phyloP scores from a whole-genome alignment of 2,329 filamentous ascomycete species.

The Ceratocystis ficicola region DNA sequence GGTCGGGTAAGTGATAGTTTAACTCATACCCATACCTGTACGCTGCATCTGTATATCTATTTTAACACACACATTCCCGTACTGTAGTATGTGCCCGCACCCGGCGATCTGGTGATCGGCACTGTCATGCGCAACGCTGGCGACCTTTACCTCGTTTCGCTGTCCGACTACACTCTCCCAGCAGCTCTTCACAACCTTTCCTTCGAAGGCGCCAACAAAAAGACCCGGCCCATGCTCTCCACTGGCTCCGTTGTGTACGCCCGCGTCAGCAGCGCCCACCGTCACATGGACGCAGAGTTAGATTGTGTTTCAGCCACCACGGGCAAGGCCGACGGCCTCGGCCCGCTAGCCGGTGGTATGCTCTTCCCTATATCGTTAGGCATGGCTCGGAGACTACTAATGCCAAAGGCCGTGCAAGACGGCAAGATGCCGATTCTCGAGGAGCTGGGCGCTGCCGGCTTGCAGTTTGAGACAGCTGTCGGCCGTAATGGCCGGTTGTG shows the following conservation, averaged over 20 bases:
- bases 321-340: constrained; percentile 78
- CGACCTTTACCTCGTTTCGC: constrained; percentile 68
- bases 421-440: constrained; percentile 64
- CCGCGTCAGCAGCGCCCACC: constrained; percentile 62
- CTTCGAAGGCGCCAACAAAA: constrained; percentile 89
- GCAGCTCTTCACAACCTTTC: constrained; percentile 73
- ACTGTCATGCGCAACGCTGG: constrained; percentile 63
- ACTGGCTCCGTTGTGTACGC: constrained; percentile 77
- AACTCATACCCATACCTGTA: background rate
- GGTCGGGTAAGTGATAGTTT: constrained; percentile 45
- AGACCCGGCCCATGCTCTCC: constrained; percentile 69
- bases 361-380: constrained; percentile 66
- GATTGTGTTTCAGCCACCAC: constrained; percentile 80
- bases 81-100: constrained; percentile 59
- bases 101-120: constrained; percentile 80
- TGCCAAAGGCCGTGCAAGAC: constrained; percentile 46
- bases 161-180: constrained; percentile 52
- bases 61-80: constrained; percentile 17
- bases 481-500: constrained; percentile 87
- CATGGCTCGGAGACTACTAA: constrained; percentile 69
- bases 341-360: constrained; percentile 75
- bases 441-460: constrained; percentile 59
- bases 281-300: constrained; percentile 78
- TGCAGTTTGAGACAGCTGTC: constrained; percentile 86
- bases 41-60: background rate